Conservation (phyloP, 495 filamentous ascomycete species). For the Aspergillus asperescens region DNA sequence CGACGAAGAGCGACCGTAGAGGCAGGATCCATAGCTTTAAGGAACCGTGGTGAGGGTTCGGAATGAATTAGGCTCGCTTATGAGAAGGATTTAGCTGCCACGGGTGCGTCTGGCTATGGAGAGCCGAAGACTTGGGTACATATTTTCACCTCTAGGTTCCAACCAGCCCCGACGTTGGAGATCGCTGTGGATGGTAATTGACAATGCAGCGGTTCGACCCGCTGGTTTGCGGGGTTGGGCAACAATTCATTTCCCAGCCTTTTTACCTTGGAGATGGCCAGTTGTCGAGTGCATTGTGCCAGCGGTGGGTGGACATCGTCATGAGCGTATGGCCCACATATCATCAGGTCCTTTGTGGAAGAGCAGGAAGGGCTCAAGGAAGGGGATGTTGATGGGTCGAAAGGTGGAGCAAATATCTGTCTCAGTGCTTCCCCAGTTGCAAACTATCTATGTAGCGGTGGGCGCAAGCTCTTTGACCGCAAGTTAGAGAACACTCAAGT, state of each 20-base stretch:
- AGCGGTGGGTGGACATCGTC: not conserved
- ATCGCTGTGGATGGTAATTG: too few species aligned
- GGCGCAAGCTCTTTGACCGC: conserved; percentile 1
- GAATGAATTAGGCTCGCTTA: too few species aligned
- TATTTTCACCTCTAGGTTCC: too few species aligned
- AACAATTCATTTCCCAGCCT: too few species aligned
- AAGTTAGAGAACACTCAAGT: not conserved
- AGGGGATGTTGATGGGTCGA: conserved; percentile 8
- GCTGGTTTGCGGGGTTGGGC: not conserved
- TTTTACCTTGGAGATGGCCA: not conserved
- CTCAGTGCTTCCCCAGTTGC: not conserved
- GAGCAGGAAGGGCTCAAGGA: not conserved
- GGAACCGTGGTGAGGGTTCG: too few species aligned
- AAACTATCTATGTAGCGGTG: not conserved
- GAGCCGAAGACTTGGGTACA: too few species aligned
- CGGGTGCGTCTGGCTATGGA: too few species aligned
- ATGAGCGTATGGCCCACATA: not conserved
- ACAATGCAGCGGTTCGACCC: too few species aligned
- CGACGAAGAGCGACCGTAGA: too few species aligned
- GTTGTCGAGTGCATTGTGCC: not conserved
- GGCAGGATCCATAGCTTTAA: too few species aligned
- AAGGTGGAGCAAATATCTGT: conserved; percentile 27
- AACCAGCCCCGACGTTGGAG: too few species aligned
- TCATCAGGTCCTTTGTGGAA: not conserved
- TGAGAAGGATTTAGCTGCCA: too few species aligned